Base-by-base conservation (phyloP, 495 filamentous ascomycete genomes). In the Rusavskia elegans region DNA sequence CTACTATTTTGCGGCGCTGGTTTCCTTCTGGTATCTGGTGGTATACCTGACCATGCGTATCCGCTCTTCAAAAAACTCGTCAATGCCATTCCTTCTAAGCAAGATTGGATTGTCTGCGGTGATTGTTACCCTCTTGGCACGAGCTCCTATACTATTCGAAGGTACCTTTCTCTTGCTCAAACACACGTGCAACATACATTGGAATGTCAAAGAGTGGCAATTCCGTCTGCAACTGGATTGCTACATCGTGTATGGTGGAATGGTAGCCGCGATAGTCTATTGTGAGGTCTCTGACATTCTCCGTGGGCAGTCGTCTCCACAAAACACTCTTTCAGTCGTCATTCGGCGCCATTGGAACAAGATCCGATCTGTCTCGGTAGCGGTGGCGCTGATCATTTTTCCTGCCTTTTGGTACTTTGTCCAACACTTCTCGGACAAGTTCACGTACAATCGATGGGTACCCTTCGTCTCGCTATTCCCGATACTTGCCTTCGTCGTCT, bases 1-100 rank as follows among this genome's bases (percentile, higher is more conserved):
- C 41, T 83, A 83, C 60, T 79, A 80, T 61, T 81, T 80, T 57
- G 69, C 75, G 1, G 70, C 78, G 10, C 63, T 78, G n/a, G 64
- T 71, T 35, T 74, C 69, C 55, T 81, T 79, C 61, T 83, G 77
- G 75, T 82, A 75, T 61, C 55, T 79, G 17, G 65, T 80, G 17
- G 59, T 77, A 30, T 81, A 72, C 56, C 29, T 61, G 27, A 79
- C 73, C 17, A 64, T 83, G 53, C 57, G 61, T 23, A 50, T 66
- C 49, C 59, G 66, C 19, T 56, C 55, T n/a, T 40, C 55, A 21
- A 54, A 54, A 45, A 82, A 81, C 57, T 44, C 58, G 16, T 64
- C 65, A 37, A 41, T 65, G 5, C 54, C 46, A 11, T 73, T 72
- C 55, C 50, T 82, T 16, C 30, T 71, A 16, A 55, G 48, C 5